Percentiles rank a stretch among this genome's conserved stretches.
Conservation (phyloP, 441 rosid species). For the Populus hybrid region DNA sequence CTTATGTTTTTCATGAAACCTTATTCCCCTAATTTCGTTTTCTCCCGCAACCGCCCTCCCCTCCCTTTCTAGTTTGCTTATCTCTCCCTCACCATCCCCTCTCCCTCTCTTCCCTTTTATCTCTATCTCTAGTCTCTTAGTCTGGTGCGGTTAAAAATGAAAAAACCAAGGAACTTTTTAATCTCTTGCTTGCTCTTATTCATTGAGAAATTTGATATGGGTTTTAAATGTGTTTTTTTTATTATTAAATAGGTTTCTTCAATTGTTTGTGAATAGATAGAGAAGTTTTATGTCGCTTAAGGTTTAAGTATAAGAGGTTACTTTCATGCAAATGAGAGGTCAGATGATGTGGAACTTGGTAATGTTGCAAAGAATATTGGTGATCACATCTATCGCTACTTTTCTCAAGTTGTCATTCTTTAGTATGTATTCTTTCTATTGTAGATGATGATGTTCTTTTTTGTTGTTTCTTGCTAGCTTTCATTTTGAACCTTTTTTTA, state of each 20-base stretch:
- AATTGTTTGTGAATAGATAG: constrained; percentile 45
- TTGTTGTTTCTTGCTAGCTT: constrained; percentile 2
- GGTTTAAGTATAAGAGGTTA: constrained; percentile 81
- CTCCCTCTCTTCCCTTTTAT: too few relatives aligned
- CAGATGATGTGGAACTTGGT: constrained; percentile 68
- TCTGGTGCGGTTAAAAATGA: too few relatives aligned
- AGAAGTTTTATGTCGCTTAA: constrained; percentile 67
- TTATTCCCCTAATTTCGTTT: too few relatives aligned
- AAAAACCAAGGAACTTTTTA: too few relatives aligned
- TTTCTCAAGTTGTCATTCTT: constrained; percentile 66
- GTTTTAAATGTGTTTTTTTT: too few relatives aligned
- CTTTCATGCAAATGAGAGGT: constrained; percentile 89
- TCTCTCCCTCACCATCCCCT: too few relatives aligned
- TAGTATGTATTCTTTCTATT: constrained; percentile 41
- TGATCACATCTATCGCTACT: constrained; percentile 77
- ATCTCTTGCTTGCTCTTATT: too few relatives aligned
- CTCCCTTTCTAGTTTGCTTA: too few relatives aligned
- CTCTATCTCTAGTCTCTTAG: too few relatives aligned
- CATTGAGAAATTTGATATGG: too few relatives aligned
- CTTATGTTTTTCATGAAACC: too few relatives aligned
- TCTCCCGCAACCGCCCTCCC: too few relatives aligned
- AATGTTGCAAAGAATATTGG: constrained; percentile 79
- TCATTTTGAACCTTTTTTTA: background rate
- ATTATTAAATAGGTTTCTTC: constrained; percentile 5
- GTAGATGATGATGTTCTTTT: background rate